phyloP scores from a whole-genome alignment of 2,329 filamentous ascomycete species.

The Aspergillus floridensis region DNA sequence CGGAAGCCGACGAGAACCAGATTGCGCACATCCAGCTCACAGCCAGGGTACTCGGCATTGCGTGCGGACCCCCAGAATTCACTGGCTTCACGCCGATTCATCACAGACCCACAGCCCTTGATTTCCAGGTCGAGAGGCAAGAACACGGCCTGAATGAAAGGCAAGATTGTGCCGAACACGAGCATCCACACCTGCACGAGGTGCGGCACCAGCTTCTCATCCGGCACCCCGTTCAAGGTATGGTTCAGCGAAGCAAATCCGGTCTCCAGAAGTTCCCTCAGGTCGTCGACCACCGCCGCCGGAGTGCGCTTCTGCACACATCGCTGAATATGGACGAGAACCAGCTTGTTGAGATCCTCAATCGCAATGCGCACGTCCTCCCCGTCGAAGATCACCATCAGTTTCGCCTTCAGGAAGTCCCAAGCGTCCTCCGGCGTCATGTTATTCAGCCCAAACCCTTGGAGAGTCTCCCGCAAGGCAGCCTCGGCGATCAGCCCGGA shows the following conservation, averaged over 20 bases:
- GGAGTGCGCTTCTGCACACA: slow-evolving; percentile 62
- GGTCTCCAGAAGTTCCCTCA: slow-evolving; percentile 61
- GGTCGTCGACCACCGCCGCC: slow-evolving; percentile 59
- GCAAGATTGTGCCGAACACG: slow-evolving; percentile 84
- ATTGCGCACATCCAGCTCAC: slow-evolving; percentile 78
- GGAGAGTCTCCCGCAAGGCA: slow-evolving; percentile 41
- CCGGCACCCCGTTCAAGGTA: slow-evolving; percentile 71
- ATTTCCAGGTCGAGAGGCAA: slow-evolving; percentile 92
- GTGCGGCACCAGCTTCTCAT: slow-evolving; percentile 84
- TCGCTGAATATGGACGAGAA: slow-evolving; percentile 60
- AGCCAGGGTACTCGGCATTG: slow-evolving; percentile 46
- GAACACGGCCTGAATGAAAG: slow-evolving; percentile 94
- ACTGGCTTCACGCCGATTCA: slow-evolving; percentile 72
- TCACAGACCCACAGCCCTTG: slow-evolving; percentile 74
- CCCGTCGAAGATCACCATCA: slow-evolving; percentile 63
- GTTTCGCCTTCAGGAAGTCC: slow-evolving; percentile 63
- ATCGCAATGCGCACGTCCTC: slow-evolving; percentile 63
- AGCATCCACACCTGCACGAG: slow-evolving; percentile 93
- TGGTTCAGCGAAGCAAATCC: slow-evolving; percentile 86
- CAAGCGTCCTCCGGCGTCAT: slow-evolving; percentile 67
- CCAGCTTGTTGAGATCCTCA: slow-evolving; percentile 64
- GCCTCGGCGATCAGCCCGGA: slow-evolving; percentile 33
- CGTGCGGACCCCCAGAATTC: slow-evolving; percentile 85
- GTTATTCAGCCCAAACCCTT: slow-evolving; percentile 63
- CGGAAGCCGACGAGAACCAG: slow-evolving; percentile 85